Percentiles rank a stretch among this genome's conserved stretches.
These are phyloP conservation scores for Fusarium sp. DNA, from an alignment of 2,329 filamentous ascomycete species.

Conservation along the genomic window DNA sequence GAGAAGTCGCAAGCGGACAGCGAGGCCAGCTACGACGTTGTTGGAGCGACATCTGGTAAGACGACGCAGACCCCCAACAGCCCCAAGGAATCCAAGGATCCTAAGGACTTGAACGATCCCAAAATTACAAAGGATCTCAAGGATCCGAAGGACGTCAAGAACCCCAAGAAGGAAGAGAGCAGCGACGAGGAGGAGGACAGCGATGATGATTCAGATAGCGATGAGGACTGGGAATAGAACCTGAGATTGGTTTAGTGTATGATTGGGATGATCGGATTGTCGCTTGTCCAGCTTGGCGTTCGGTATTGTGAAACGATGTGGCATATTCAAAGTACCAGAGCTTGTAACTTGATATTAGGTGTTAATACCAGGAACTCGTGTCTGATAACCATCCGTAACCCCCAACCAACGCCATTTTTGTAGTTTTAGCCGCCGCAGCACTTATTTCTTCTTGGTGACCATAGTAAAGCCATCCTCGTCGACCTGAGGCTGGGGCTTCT, in stretches of 20 bases:
- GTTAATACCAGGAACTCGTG: slow-evolving; percentile 45
- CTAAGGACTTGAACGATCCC: slow-evolving; percentile 3
- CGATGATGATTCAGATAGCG: slow-evolving; percentile 50
- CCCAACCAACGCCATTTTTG: slow-evolving; percentile 13
- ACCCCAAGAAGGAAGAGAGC: slow-evolving; percentile 26
- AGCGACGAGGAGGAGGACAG: slow-evolving; percentile 26
- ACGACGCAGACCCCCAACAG: slow-evolving; percentile 82
- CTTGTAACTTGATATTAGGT: slow-evolving; percentile 46
- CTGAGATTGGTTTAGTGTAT: slow-evolving; percentile 24
- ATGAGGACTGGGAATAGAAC: slow-evolving; percentile 82
- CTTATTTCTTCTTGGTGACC: slow-evolving; percentile 71
- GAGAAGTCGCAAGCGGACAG: slow-evolving; percentile 92
- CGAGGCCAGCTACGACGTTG: slow-evolving; percentile 95
- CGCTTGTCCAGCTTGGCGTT: slow-evolving; percentile 51
- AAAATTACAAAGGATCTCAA: neutral
- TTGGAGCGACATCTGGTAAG: slow-evolving; percentile 80
- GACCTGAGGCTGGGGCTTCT: slow-evolving; percentile 76
- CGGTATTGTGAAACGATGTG: slow-evolving; percentile 45
- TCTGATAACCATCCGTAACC: slow-evolving; percentile 22
- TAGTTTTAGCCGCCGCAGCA: slow-evolving; percentile 37
- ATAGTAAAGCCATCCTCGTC: slow-evolving; percentile 87
- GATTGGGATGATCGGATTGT: slow-evolving; percentile 33
- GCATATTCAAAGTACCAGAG: slow-evolving; percentile 32
- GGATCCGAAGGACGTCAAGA: neutral
- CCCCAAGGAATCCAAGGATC: slow-evolving; percentile 70